phyloP scores from a whole-genome alignment of 192 early-diverging fungal genomes.

The Spizellomyces punctatus region DNA sequence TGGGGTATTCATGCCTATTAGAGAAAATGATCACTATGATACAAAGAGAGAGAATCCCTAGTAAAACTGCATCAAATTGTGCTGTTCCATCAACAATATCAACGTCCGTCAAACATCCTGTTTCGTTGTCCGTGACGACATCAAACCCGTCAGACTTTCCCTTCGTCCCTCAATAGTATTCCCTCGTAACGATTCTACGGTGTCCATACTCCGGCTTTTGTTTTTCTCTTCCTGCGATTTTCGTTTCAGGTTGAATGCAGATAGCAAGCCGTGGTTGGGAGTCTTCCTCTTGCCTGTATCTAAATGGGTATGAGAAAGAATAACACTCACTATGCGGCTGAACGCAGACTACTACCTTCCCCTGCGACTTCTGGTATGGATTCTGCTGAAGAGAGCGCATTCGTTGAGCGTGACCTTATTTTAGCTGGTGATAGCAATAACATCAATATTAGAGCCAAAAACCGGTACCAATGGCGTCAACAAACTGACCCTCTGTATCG shows the following conservation, averaged over 20 bases:
- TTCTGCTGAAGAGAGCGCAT: slow-evolving; percentile 6
- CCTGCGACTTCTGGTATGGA: slow-evolving; percentile 5
- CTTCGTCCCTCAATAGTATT: background rate
- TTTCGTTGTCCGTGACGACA: too few relatives aligned
- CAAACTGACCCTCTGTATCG: background rate
- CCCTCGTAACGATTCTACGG: slow-evolving; percentile 3
- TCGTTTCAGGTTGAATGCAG: slow-evolving; percentile 13
- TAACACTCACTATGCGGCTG: background rate
- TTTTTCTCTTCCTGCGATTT: slow-evolving; percentile 15
- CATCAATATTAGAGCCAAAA: background rate
- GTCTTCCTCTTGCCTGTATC: background rate
- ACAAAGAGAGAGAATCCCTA: too few relatives aligned
- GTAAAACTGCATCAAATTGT: too few relatives aligned
- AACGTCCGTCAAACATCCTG: too few relatives aligned
- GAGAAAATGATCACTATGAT: too few relatives aligned
- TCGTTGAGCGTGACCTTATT: slow-evolving; percentile 6
- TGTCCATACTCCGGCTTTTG: slow-evolving; percentile 12
- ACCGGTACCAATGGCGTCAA: background rate
- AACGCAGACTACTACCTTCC: background rate
- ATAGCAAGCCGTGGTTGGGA: slow-evolving; percentile 4
- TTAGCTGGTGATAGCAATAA: background rate
- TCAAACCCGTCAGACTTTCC: too few relatives aligned
- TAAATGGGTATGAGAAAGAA: background rate
- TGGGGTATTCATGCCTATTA: too few relatives aligned
- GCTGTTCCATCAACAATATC: too few relatives aligned